These are phyloP conservation scores for Kockiozyma suomiensis DNA, from an alignment of 805 yeast genomes.

Conservation along the genomic window DNA sequence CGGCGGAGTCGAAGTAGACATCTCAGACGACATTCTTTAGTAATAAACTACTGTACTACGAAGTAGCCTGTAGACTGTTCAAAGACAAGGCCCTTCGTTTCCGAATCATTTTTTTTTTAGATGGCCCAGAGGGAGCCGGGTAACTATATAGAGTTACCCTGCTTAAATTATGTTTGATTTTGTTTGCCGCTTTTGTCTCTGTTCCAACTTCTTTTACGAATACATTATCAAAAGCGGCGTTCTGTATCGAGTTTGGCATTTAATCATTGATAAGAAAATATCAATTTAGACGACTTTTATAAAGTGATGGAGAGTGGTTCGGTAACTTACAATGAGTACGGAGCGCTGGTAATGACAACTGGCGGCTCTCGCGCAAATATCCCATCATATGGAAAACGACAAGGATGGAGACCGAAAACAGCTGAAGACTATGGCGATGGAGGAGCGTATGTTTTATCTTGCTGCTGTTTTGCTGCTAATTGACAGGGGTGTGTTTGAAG, in stretches of 20 bases:
- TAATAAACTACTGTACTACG: no score
- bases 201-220: neutral
- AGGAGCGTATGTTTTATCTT: slow-evolving; percentile 38
- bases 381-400: slow-evolving; percentile 38
- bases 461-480: neutral
- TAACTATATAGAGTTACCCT: neutral
- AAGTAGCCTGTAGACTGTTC: no score
- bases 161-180: neutral
- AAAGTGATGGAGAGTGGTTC: slow-evolving; percentile 1
- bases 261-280: neutral
- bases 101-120: neutral
- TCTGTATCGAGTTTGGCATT: neutral
- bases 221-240: neutral
- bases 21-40: neutral
- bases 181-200: neutral
- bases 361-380: slow-evolving; percentile 2
- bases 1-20: neutral
- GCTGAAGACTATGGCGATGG: slow-evolving; percentile 42
- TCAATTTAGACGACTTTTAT: no score
- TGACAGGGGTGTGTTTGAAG: neutral
- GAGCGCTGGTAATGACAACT: slow-evolving; percentile 11
- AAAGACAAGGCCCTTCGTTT: neutral
- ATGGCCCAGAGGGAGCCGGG: neutral
- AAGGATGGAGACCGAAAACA: slow-evolving; percentile 39
- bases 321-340: slow-evolving; percentile 21